These are phyloP conservation scores for Gillenia trifoliata DNA, from an alignment of 306 rosid species.

Conservation along the genomic window DNA sequence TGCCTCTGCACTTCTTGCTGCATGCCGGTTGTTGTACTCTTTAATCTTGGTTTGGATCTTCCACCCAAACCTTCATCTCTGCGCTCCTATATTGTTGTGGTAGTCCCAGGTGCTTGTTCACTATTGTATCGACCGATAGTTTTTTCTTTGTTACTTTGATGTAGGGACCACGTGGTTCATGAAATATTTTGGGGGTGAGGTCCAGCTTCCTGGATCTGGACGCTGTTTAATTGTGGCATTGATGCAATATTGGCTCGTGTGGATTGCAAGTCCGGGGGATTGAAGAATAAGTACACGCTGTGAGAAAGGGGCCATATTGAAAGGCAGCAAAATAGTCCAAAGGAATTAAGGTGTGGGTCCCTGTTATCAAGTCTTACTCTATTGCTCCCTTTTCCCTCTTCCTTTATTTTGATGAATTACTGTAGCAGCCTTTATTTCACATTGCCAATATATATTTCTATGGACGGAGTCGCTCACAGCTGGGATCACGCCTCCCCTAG, in stretches of 20 bases:
- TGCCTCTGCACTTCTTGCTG: not conserved
- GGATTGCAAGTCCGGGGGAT: slow-evolving; percentile 89
- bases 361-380: not conserved
- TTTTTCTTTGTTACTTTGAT: slow-evolving; percentile 5
- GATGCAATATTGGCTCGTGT: slow-evolving; percentile 87
- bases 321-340: slow-evolving; percentile 70
- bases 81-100: not conserved
- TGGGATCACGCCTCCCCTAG: slow-evolving; percentile 64
- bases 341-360: slow-evolving; percentile 51
- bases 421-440: not conserved
- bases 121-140: not conserved
- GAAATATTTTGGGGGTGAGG: slow-evolving; percentile 65
- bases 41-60: not conserved
- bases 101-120: not conserved
- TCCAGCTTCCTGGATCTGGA: slow-evolving; percentile 86
- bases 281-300: slow-evolving; percentile 86
- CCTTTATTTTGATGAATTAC: not conserved
- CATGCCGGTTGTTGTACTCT: not conserved
- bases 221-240: slow-evolving; percentile 85
- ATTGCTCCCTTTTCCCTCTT: not conserved
- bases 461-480: slow-evolving; percentile 42
- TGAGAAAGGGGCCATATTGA: slow-evolving; percentile 87
- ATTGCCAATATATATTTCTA: slow-evolving; percentile 16
- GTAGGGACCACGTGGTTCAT: slow-evolving; percentile 76
- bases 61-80: not conserved